Conservation (phyloP, 1,284 basidiomycete genomes). For the Apiotrichum gamsii region DNA sequence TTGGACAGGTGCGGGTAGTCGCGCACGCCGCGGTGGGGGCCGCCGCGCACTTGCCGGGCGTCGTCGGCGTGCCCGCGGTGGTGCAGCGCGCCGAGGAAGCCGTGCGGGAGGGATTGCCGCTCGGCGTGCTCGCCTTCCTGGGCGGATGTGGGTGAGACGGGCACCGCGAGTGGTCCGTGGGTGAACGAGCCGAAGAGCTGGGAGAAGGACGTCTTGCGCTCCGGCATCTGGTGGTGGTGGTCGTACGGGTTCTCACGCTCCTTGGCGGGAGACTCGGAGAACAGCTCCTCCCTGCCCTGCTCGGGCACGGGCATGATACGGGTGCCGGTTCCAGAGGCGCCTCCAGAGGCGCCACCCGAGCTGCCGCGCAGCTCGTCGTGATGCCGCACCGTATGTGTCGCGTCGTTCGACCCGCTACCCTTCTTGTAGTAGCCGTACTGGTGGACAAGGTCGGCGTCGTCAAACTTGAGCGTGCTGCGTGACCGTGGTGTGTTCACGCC, state of each 20-base stretch:
- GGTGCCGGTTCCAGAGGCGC: too few species aligned
- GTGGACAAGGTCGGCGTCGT: constrained; percentile 43
- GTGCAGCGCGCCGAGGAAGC: not conserved
- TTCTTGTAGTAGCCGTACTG: constrained; percentile 38
- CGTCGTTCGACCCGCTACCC: constrained; percentile 20
- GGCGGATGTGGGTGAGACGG: not conserved
- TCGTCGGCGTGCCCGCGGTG: not conserved
- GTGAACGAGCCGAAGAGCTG: constrained; percentile 9
- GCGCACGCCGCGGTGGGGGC: constrained; percentile 21
- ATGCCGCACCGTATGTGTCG: constrained; percentile 26
- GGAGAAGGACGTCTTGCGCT: constrained; percentile 1
- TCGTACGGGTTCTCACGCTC: not conserved
- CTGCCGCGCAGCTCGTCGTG: constrained; percentile 14
- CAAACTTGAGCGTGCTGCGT: constrained; percentile 39
- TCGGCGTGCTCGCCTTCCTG: not conserved
- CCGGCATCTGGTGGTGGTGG: not conserved
- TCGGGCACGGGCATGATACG: too few species aligned
- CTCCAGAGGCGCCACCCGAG: too few species aligned
- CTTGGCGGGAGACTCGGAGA: not conserved
- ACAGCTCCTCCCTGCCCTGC: not conserved
- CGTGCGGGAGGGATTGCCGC: not conserved
- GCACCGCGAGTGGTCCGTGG: not conserved
- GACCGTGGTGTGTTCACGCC: constrained; percentile 7
- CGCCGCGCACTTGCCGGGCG: constrained; percentile 17
- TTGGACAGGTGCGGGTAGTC: constrained; percentile 35